phyloP scores from a whole-genome alignment of 176 grass and related monocot species.

The Aegilops bicornis region DNA sequence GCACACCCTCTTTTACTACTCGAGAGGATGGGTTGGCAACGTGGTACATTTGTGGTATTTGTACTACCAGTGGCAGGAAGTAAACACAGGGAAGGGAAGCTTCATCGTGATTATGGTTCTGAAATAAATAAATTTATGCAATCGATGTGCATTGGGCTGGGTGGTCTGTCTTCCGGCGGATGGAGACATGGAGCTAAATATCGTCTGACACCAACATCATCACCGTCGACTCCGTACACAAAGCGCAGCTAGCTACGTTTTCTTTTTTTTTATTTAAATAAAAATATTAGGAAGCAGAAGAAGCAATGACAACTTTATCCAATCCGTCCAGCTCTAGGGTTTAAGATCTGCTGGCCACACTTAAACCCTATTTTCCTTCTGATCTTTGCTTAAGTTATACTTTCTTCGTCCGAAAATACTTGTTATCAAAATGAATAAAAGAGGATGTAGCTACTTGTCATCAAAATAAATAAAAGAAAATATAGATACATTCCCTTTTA shows the following conservation, averaged over 20 bases:
- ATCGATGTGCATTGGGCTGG: slow-evolving; percentile 14
- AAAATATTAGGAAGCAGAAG: neutral
- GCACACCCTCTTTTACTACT: neutral
- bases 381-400: too few relatives aligned
- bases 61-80: neutral
- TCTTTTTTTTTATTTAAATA: neutral
- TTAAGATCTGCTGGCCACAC: too few relatives aligned
- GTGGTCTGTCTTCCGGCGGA: neutral
- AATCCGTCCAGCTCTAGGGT: neutral
- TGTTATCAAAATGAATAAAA: too few relatives aligned
- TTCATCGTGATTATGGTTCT: neutral
- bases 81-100: neutral
- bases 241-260: neutral
- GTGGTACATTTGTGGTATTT: neutral
- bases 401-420: neutral
- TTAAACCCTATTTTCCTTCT: too few relatives aligned
- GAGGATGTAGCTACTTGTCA: too few relatives aligned
- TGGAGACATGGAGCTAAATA: neutral
- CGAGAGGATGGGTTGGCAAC: neutral
- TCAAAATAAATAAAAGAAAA: too few relatives aligned
- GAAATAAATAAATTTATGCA: neutral
- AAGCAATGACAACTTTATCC: neutral
- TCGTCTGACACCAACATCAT: neutral
- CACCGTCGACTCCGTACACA: neutral
- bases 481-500: too few relatives aligned